phyloP scores from a whole-genome alignment of 1,284 basidiomycete genomes.

The Pseudozyma sp. region DNA sequence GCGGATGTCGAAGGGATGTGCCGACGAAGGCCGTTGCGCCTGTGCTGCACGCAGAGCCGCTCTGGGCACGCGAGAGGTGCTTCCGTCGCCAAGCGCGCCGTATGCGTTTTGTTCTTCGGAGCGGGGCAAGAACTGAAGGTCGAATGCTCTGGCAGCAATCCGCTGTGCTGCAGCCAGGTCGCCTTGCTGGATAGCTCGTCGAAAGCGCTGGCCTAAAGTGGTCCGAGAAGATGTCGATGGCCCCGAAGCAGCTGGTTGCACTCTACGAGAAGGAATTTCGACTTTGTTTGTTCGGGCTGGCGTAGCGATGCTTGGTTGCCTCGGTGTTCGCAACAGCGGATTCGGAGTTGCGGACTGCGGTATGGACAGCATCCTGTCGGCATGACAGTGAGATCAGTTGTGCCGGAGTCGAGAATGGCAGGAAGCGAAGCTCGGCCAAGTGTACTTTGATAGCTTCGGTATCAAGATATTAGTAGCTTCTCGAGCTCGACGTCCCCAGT shows the following conservation, averaged over 20 bases:
- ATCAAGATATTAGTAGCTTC: too few species aligned
- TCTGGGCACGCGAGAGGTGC: slow-evolving; percentile 12
- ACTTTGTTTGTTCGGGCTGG: slow-evolving; percentile 3
- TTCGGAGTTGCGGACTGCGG: slow-evolving; percentile 10
- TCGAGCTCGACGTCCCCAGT: too few species aligned
- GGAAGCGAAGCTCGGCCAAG: not conserved
- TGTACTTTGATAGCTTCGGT: too few species aligned
- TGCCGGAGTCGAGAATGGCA: too few species aligned
- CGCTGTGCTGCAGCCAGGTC: slow-evolving; percentile 46
- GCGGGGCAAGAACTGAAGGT: slow-evolving; percentile 18
- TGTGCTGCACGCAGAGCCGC: slow-evolving; percentile 35
- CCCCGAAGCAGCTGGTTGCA: slow-evolving; percentile 6
- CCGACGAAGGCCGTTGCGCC: slow-evolving; percentile 29
- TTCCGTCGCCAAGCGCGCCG: not conserved
- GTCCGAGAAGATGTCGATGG: slow-evolving; percentile 20
- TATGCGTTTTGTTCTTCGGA: not conserved
- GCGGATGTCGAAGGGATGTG: slow-evolving; percentile 46
- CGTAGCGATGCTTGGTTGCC: slow-evolving; percentile 2
- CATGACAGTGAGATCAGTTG: not conserved
- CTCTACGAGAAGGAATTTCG: not conserved
- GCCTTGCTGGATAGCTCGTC: slow-evolving; percentile 49
- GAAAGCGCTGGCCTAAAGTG: slow-evolving; percentile 54
- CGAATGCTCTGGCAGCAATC: slow-evolving; percentile 36
- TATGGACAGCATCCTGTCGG: slow-evolving; percentile 7
- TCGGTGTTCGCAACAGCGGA: slow-evolving; percentile 7